Evolutionary conservation across 2,329 filamentous ascomycete species (phyloP), one percentile per base, ranked within the genome.

Genomic region (Colletotrichum noveboracense): DNA sequence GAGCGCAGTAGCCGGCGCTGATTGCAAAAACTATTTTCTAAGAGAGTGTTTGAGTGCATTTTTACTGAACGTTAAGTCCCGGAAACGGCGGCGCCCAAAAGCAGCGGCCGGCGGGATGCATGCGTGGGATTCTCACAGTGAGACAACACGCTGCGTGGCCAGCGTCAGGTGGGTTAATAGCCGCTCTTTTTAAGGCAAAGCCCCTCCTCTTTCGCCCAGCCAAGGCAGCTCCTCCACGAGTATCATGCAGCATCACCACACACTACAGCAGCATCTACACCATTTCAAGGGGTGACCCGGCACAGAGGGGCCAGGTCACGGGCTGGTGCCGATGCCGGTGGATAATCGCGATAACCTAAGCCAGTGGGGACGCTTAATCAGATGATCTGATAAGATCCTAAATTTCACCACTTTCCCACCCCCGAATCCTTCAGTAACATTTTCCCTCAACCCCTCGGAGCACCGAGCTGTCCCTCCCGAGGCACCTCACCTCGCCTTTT

Each of bases 301-400:
- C 34, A 52, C n/a, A 6, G 68, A 28, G 43, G 21, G 30, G 30
- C 24, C 18, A n/a, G 4, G 67, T 48, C 18, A 38, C 28, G 28
- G n/a, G 66, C 56, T 64, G 12, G 32, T 52, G 67, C 75, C 71
- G 75, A 75, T 76, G 75, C 32, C 75, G 75, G 71, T 69, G 65
- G 68, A 58, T 69, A 55, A 66, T 68, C 64, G 70, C 64, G 64
- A 60, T 60, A 65, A 69, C 74, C 64, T 69, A 65, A 61, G 56
- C 70, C 16, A 28, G 43, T 52, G 28, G 48, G 26, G 43, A 21
- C 43, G 43, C 64, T 38, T 76, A 67, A 76, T 77, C 74, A 77
- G 76, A 77, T 77, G 70, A 77, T 77, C 76, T 76, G 74, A 77
- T 77, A 76, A 76, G 76, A 77, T 77, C 56, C 36, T 21, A 64